phyloP scores from a whole-genome alignment of 2,329 filamentous ascomycete species.

The Emericellopsis atlantica region DNA sequence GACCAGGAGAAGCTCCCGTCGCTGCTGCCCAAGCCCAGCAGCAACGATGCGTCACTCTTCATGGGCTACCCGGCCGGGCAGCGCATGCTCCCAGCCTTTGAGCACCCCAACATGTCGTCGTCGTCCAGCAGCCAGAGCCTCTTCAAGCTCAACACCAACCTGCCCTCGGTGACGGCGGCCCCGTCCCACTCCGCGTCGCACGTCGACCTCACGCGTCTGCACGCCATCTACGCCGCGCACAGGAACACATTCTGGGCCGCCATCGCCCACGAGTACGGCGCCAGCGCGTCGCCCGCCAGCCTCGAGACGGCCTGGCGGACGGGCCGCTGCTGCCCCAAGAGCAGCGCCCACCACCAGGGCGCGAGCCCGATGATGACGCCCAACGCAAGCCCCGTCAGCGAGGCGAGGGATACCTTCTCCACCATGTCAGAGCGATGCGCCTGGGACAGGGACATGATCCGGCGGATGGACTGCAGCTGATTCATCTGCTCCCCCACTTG shows the following conservation, averaged over 20 bases:
- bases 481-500: neutral
- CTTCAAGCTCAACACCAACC: conserved; percentile 44
- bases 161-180: conserved; percentile 14
- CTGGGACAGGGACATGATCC: conserved; percentile 4
- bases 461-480: conserved; percentile 2
- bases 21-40: conserved; percentile 49
- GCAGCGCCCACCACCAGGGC: conserved; percentile 9
- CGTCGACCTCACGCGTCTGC: conserved; percentile 54
- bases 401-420: neutral
- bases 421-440: neutral
- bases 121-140: conserved; percentile 27
- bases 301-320: conserved; percentile 61
- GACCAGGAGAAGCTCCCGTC: conserved; percentile 40
- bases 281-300: conserved; percentile 44
- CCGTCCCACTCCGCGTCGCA: conserved; percentile 23
- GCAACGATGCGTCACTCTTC: neutral
- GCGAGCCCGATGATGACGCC: conserved; percentile 37
- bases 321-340: conserved; percentile 24
- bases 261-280: conserved; percentile 60
- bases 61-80: conserved; percentile 1
- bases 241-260: conserved; percentile 61
- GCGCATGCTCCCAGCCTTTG: conserved; percentile 1
- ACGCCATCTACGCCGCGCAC: conserved; percentile 57
- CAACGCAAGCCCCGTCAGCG: conserved; percentile 27
- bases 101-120: conserved; percentile 2